A percentile compares a stretch with the other conserved stretches of the same genome.
These are phyloP conservation scores for Neobulgaria alba DNA, from an alignment of 2,329 filamentous ascomycete species.

Conservation along the genomic window DNA sequence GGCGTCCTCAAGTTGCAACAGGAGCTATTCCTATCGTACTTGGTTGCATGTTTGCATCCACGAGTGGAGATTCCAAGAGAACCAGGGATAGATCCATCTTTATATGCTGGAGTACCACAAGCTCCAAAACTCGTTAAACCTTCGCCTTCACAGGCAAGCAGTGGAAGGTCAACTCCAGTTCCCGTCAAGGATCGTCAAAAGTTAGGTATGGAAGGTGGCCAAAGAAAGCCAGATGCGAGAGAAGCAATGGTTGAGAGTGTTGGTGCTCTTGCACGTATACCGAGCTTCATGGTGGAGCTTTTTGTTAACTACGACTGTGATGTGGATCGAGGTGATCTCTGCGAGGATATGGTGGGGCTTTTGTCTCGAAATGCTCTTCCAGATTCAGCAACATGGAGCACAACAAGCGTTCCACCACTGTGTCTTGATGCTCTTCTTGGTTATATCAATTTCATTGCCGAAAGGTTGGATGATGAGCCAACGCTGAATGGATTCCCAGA, in stretches of 20 bases:
- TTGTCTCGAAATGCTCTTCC: constrained; percentile 91
- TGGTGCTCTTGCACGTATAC: constrained; percentile 83
- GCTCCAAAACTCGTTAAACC: constrained; percentile 81
- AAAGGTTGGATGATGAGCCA: constrained; percentile 68
- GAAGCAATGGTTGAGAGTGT: constrained; percentile 99
- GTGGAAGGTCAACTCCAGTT: constrained; percentile 82
- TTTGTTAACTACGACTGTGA: constrained; percentile 99
- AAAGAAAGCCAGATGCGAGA: constrained; percentile 85
- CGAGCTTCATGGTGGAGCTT: constrained; percentile 87
- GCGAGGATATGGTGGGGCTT: constrained; percentile 89
- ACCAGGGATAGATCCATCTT: constrained; percentile 75
- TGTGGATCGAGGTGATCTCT: constrained; percentile 81
- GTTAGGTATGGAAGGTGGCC: constrained; percentile 83
- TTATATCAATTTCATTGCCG: constrained; percentile 86
- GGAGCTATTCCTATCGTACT: constrained; percentile 88
- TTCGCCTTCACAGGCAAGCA: constrained; percentile 61
- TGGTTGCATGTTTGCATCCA: constrained; percentile 89
- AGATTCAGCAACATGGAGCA: constrained; percentile 97
- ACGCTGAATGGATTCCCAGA: constrained; percentile 58
- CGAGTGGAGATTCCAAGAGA: constrained; percentile 91
- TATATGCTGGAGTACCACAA: constrained; percentile 91
- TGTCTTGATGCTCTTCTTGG: constrained; percentile 87
- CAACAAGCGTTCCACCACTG: constrained; percentile 90
- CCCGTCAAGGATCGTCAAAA: constrained; percentile 88
- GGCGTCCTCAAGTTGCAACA: constrained; percentile 90